Percentiles rank a stretch among this genome's conserved stretches.
Evolutionary conservation across 2,329 filamentous ascomycete genomes (phyloP).

Genomic region (Malbranchea cinnamomea): DNA sequence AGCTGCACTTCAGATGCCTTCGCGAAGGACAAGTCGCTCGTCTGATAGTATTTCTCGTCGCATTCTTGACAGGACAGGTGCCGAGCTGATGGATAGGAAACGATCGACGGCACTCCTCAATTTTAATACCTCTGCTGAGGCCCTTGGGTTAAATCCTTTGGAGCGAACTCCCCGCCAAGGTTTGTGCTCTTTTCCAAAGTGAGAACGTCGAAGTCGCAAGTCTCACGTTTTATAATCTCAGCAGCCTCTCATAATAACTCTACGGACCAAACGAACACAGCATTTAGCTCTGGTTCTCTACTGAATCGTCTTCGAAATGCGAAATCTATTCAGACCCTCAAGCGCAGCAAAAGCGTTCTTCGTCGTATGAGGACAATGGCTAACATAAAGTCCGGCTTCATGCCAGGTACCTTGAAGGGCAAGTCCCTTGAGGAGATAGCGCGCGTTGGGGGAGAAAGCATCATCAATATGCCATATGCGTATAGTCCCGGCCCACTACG

Average conservation of each 20-base stretch:
- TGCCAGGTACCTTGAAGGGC: conserved; percentile 22
- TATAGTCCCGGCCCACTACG: conserved; percentile 24
- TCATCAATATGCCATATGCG: conserved; percentile 22
- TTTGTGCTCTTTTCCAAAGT: conserved; percentile 1
- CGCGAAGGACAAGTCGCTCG: conserved; percentile 12
- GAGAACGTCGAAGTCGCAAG: too few species aligned
- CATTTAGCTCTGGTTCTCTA: conserved; percentile 4
- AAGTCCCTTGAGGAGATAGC: conserved; percentile 26
- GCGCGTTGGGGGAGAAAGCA: conserved; percentile 28
- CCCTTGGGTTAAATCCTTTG: conserved; percentile 5
- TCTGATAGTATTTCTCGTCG: conserved; percentile 12
- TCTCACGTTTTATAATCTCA: too few species aligned
- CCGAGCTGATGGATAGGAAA: conserved; percentile 12
- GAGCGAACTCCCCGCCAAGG: not conserved
- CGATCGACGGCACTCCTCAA: conserved; percentile 8
- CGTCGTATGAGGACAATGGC: conserved; percentile 27
- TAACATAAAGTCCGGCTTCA: conserved; percentile 15
- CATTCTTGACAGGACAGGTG: conserved; percentile 12
- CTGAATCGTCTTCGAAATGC: conserved; percentile 20
- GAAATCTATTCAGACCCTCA: conserved; percentile 20
- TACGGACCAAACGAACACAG: too few species aligned
- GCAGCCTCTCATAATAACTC: too few species aligned
- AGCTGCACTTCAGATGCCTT: conserved; percentile 4
- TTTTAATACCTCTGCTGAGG: conserved; percentile 16
- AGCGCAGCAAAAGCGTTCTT: conserved; percentile 12